phyloP scores from a whole-genome alignment of 2,329 filamentous ascomycete genomes.

The Diaporthe destruens region DNA sequence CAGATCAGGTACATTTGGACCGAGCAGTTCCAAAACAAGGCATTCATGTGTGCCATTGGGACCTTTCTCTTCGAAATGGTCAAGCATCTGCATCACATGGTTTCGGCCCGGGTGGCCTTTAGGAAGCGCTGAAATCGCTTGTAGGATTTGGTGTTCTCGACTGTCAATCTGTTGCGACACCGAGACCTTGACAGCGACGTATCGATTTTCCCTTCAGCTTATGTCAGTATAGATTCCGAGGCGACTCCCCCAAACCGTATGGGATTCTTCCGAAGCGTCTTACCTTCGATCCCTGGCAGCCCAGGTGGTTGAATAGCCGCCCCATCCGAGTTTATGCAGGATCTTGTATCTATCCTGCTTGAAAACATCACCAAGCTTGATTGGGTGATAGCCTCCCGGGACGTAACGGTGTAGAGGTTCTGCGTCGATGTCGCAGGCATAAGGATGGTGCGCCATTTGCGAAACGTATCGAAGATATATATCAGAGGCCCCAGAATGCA shows the following conservation, averaged over 20 bases:
- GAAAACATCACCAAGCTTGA: background rate
- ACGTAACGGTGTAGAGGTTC: background rate
- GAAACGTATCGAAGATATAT: background rate
- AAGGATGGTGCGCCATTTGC: background rate
- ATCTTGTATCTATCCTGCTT: slow-evolving; percentile 8
- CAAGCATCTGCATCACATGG: background rate
- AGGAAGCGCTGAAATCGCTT: background rate
- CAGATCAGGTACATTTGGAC: background rate
- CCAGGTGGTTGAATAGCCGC: slow-evolving; percentile 8
- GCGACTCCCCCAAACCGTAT: background rate
- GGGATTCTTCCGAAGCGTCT: background rate
- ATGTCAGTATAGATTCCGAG: background rate
- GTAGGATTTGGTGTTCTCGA: background rate
- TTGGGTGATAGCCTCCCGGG: background rate
- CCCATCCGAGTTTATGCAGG: slow-evolving; percentile 10
- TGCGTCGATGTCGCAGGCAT: background rate
- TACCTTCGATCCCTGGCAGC: slow-evolving; percentile 13
- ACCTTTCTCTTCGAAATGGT: background rate
- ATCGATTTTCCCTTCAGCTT: background rate
- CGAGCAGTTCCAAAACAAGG: slow-evolving; percentile 5
- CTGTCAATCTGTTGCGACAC: background rate
- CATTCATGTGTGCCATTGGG: slow-evolving; percentile 5
- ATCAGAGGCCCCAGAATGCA: background rate
- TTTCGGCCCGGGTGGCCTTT: background rate
- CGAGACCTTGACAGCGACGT: slow-evolving; percentile 1